Conservation (phyloP, 1,284 basidiomycete genomes). For the Trametes polyzona region DNA sequence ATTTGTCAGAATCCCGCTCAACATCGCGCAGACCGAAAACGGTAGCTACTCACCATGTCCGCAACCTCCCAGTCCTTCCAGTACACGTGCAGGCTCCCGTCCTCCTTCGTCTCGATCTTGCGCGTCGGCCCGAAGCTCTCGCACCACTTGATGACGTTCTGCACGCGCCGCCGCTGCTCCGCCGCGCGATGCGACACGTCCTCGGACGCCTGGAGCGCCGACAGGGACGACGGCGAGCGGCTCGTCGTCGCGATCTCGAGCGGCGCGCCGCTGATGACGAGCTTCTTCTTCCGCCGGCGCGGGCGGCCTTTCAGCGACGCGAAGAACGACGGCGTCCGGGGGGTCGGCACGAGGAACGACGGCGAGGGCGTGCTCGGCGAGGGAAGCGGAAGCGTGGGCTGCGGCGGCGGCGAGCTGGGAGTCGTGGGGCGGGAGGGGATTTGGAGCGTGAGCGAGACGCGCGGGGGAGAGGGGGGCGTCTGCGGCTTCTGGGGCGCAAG, state of each 20-base stretch:
- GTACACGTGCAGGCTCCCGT: slow-evolving; percentile 36
- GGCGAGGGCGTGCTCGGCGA: slow-evolving; percentile 33
- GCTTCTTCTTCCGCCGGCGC: slow-evolving; percentile 32
- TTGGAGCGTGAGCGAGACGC: slow-evolving; percentile 13
- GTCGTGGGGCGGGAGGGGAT: slow-evolving; percentile 21
- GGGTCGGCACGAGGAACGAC: slow-evolving; percentile 32
- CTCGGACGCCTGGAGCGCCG: not conserved
- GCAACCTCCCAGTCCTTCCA: slow-evolving; percentile 38
- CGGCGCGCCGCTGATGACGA: slow-evolving; percentile 32
- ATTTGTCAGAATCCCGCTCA: slow-evolving; percentile 1
- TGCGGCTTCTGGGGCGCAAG: slow-evolving; percentile 3
- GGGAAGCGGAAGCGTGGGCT: slow-evolving; percentile 35
- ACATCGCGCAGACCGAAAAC: not conserved
- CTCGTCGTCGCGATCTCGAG: slow-evolving; percentile 8
- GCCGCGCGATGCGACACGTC: slow-evolving; percentile 19
- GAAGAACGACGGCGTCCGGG: slow-evolving; percentile 32
- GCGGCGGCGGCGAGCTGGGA: slow-evolving; percentile 26
- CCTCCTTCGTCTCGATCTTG: slow-evolving; percentile 32
- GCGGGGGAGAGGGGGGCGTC: slow-evolving; percentile 5
- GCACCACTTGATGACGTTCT: slow-evolving; percentile 35
- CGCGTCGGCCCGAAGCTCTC: slow-evolving; percentile 33
- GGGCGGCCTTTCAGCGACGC: slow-evolving; percentile 28
- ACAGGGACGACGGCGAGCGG: slow-evolving; percentile 14
- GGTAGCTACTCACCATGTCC: slow-evolving; percentile 31
- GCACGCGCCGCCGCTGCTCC: slow-evolving; percentile 27